A percentile compares a stretch with the other conserved stretches of the same genome.
phyloP scores from a whole-genome alignment of 2,329 filamentous ascomycete genomes.

The Pseudogymnoascus sp. region DNA sequence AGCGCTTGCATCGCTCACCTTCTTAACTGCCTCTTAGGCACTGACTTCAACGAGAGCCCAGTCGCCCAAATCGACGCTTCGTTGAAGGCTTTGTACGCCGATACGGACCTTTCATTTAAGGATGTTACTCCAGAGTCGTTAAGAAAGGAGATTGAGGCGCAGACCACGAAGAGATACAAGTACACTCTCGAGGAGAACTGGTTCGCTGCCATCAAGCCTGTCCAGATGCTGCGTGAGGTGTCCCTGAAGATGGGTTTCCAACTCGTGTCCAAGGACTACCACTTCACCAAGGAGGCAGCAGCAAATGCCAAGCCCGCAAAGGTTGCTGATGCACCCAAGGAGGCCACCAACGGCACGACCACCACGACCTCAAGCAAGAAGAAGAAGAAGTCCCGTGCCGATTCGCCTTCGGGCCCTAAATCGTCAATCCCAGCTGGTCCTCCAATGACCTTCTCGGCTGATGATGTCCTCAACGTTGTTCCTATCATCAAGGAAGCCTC shows the following conservation, averaged over 20 bases:
- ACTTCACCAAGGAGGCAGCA: slow-evolving; percentile 45
- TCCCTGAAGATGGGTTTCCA: slow-evolving; percentile 86
- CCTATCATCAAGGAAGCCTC: slow-evolving; percentile 91
- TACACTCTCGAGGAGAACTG: slow-evolving; percentile 65
- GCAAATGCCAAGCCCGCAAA: slow-evolving; percentile 27
- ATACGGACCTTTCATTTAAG: slow-evolving; percentile 76
- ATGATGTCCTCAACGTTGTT: slow-evolving; percentile 89
- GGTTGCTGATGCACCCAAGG: slow-evolving; percentile 35
- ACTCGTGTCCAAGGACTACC: slow-evolving; percentile 70
- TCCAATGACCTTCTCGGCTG: slow-evolving; percentile 63
- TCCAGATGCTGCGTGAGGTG: slow-evolving; percentile 85
- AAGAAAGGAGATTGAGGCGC: slow-evolving; percentile 59
- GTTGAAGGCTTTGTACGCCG: slow-evolving; percentile 69
- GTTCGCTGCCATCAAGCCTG: slow-evolving; percentile 58
- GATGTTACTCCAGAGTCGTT: slow-evolving; percentile 68
- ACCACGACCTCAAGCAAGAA: slow-evolving; percentile 33
- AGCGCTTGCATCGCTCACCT: slow-evolving; percentile 76
- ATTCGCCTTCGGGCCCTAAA: slow-evolving; percentile 33
- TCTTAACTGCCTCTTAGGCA: slow-evolving; percentile 86
- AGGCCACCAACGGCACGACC: slow-evolving; percentile 28
- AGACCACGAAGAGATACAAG: slow-evolving; percentile 69
- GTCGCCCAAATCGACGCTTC: slow-evolving; percentile 68
- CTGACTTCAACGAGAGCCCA: slow-evolving; percentile 68
- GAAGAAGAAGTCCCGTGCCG: slow-evolving; percentile 55
- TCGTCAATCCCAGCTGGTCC: slow-evolving; percentile 33